Evolutionary conservation across 805 yeast species (phyloP), one percentile per base, ranked within the genome.

Genomic region (Starmerella scarabaei): DNA sequence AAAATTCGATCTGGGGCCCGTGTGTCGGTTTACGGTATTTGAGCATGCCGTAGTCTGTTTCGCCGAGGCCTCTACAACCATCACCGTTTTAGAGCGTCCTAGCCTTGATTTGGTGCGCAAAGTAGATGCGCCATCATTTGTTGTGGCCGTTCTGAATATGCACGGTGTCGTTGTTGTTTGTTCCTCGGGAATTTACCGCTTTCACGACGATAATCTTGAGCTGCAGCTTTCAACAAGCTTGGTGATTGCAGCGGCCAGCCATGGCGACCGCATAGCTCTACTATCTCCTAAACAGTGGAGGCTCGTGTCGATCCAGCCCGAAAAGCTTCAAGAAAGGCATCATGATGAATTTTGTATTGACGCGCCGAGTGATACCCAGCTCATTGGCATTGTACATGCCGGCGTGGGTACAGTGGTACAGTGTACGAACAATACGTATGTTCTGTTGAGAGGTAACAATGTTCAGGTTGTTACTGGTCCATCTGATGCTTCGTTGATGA

Each of bases 41-140:
- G 50, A 46, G 24, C 41, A 33, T 20, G 2, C 28, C 21, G 14
- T 46, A 4, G 43, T 35, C 12, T 28, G 45, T 23, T 43, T 44
- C 43, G 24, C 36, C 11, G 18, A 21, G 12, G n/a, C 6, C 16
- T 4, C 14, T 20, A 30, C 36, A 3, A 16, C 21, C 8, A 5
- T 46, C 15, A 14, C 17, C 24, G 11, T 46, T 1, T 20, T 46
- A 8, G 36, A 46, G 30, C 38, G 50, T n/a, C 24, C 23, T n/a
- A 40, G 40, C 18, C 27, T 46, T 11, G 45, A 40, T 14, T 4
- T 40, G 2, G 15, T 37, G n/a, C 28, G 29, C 15, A 15, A 21
- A 14, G 2, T 46, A 3, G 26, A 15, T 17, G 27, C 43, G 3
- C 27, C 28, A 5, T 29, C 47, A 7, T 35, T 31, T 19, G 40